These are phyloP conservation scores for Solanum dulcamara DNA, from an alignment of 257 asterid genomes.

Conservation along the genomic window DNA sequence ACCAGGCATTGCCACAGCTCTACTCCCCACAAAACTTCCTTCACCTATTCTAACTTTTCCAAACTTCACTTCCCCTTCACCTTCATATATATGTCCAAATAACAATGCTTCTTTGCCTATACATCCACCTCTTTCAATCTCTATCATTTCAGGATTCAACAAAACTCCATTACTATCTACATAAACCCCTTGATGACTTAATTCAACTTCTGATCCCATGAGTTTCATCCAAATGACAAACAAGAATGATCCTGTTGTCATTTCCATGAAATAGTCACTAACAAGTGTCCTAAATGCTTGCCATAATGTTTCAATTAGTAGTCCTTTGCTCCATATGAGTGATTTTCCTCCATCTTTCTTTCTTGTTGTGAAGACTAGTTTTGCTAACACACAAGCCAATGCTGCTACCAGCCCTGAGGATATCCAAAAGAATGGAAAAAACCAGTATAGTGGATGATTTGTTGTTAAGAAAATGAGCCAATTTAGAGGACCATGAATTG, in stretches of 20 bases:
- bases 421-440: slow-evolving; percentile 65
- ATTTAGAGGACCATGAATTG: slow-evolving; percentile 31
- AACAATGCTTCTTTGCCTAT: slow-evolving; percentile 63
- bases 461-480: slow-evolving; percentile 12
- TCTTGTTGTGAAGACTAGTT: slow-evolving; percentile 50
- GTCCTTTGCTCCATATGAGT: slow-evolving; percentile 49
- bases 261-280: slow-evolving; percentile 68
- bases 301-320: slow-evolving; percentile 68
- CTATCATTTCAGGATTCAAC: slow-evolving; percentile 81
- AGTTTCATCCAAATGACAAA: slow-evolving; percentile 65
- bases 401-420: slow-evolving; percentile 46
- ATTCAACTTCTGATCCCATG: slow-evolving; percentile 56
- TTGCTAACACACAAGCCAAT: slow-evolving; percentile 36
- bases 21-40: slow-evolving; percentile 69
- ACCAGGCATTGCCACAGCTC: slow-evolving; percentile 86
- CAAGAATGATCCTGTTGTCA: slow-evolving; percentile 47
- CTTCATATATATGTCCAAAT: slow-evolving; percentile 79
- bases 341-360: slow-evolving; percentile 61
- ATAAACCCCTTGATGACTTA: slow-evolving; percentile 53
- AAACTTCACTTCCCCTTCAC: slow-evolving; percentile 71
- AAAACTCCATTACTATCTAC: slow-evolving; percentile 75
- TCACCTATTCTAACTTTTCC: slow-evolving; percentile 62
- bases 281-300: slow-evolving; percentile 63
- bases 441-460: slow-evolving; percentile 34
- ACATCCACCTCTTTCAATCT: slow-evolving; percentile 59